Percentiles rank a stretch among this genome's conserved stretches.
phyloP scores from a whole-genome alignment of 305 asterid genomes.

The Fraxinus sp. region DNA sequence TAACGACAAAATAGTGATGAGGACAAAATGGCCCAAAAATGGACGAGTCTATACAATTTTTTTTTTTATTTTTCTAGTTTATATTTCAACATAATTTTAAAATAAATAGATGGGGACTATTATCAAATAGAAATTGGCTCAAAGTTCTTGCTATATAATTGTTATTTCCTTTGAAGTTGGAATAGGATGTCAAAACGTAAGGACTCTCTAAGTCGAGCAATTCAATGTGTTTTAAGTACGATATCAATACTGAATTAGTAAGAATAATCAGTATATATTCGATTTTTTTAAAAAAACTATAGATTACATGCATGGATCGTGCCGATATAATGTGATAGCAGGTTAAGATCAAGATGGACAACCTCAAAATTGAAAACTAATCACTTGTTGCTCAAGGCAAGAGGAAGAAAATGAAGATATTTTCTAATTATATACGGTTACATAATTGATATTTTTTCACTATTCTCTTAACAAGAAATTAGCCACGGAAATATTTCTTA shows the following conservation, averaged over 20 bases:
- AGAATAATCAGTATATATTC: too few relatives aligned
- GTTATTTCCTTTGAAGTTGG: neutral
- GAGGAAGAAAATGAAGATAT: neutral
- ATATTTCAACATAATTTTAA: neutral
- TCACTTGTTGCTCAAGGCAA: neutral
- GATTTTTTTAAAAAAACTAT: too few relatives aligned
- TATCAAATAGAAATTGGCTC: neutral
- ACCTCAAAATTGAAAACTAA: neutral
- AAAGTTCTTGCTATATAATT: neutral
- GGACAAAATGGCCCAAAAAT: neutral
- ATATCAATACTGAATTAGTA: too few relatives aligned
- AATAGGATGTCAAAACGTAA: neutral
- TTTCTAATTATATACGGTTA: neutral
- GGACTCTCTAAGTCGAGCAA: neutral
- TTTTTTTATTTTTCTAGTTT: neutral
- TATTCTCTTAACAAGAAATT: neutral
- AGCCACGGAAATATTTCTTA: neutral
- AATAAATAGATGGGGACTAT: neutral
- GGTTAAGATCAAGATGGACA: neutral
- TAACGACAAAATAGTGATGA: neutral
- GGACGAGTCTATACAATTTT: neutral
- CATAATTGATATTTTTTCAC: neutral
- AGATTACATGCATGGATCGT: too few relatives aligned
- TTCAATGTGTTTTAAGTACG: neutral
- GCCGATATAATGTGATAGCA: too few relatives aligned